A percentile compares a stretch with the other conserved stretches of the same genome.
Evolutionary conservation across 1,284 basidiomycete genomes (phyloP).

Genomic region (Irpex rosettiformis): DNA sequence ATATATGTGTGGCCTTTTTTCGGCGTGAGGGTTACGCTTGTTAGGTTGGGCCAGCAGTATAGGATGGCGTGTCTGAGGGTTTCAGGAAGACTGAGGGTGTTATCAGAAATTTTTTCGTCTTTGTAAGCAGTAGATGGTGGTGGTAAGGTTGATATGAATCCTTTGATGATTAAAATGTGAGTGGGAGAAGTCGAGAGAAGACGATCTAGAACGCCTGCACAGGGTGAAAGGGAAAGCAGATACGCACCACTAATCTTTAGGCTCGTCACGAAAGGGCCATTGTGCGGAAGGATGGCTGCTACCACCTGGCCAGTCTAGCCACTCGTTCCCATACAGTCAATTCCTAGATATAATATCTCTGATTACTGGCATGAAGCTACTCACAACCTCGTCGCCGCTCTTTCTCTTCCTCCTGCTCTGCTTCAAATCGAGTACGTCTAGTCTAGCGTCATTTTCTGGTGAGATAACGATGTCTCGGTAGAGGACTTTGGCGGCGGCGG

Average conservation of each 20-base stretch:
- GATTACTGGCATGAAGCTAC: background rate
- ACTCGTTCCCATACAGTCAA: background rate
- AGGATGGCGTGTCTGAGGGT: background rate
- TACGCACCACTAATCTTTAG: slow-evolving; percentile 33
- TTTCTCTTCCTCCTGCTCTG: background rate
- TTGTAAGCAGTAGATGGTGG: no score
- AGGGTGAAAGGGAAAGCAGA: no score
- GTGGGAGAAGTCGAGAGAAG: no score
- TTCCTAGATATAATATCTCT: no score
- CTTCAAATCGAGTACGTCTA: background rate
- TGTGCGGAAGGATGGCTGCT: slow-evolving; percentile 38
- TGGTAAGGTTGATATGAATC: no score
- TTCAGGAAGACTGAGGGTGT: background rate
- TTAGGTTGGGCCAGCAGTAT: background rate
- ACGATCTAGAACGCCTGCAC: no score
- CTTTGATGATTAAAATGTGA: background rate
- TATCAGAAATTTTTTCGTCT: no score
- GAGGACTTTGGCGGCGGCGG: background rate
- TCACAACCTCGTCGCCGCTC: background rate
- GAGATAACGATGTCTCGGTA: background rate
- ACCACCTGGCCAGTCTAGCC: slow-evolving; percentile 20
- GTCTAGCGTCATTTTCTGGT: background rate
- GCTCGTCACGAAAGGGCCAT: slow-evolving; percentile 36
- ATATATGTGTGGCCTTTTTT: background rate
- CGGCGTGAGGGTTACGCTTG: background rate